Conservation (phyloP, 305 asterid species). For the Fraxinus dipetala region DNA sequence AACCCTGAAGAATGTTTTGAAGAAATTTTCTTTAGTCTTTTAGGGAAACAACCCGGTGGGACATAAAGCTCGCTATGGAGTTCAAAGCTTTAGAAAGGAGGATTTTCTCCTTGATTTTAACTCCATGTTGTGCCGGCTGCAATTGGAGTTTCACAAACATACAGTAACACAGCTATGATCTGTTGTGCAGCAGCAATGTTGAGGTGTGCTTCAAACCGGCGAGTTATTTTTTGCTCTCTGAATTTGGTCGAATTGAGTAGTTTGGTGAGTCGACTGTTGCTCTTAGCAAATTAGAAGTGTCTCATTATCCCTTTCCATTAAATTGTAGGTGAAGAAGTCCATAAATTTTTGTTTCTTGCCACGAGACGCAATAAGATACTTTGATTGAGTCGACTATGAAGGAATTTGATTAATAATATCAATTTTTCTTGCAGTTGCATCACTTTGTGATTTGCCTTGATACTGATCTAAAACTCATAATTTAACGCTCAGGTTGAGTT, state of each 20-base stretch:
- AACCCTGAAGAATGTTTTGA: constrained; percentile 2
- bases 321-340: not conserved
- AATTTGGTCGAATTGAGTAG: not conserved
- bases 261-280: not conserved
- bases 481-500: not conserved
- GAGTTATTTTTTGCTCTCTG: not conserved
- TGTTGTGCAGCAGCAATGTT: not conserved
- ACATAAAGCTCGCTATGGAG: constrained; percentile 62
- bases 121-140: constrained; percentile 59
- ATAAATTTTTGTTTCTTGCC: not conserved
- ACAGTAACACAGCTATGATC: not conserved
- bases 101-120: constrained; percentile 56
- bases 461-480: not conserved
- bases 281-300: not conserved
- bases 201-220: not conserved
- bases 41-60: constrained; percentile 61
- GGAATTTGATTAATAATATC: not conserved
- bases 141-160: constrained; percentile 38
- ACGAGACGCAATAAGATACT: not conserved
- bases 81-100: constrained; percentile 57
- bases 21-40: constrained; percentile 10
- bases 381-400: not conserved
- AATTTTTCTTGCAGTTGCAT: not conserved
- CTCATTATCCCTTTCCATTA: not conserved
- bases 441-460: not conserved